phyloP scores from a whole-genome alignment of 768 basidiomycete genomes.

The Mycena pura region DNA sequence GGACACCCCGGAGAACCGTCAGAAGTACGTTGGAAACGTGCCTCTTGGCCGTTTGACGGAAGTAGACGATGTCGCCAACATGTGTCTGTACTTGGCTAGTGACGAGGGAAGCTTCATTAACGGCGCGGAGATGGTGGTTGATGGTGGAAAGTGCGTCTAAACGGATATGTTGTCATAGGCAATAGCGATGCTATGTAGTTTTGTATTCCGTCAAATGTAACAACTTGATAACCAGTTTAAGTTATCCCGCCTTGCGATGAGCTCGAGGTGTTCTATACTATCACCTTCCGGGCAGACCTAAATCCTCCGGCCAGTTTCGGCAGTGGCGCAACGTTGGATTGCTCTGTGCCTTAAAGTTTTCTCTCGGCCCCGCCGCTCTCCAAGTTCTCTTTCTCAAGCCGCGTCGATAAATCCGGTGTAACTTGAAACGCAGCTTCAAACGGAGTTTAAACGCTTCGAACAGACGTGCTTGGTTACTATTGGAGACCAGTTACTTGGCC shows the following conservation, averaged over 20 bases:
- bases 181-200: slow-evolving; percentile 14
- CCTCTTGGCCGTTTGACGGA: slow-evolving; percentile 17
- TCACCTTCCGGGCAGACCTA: slow-evolving; percentile 9
- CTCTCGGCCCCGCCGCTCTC: neutral
- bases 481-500: too few relatives aligned
- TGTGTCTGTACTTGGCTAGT: slow-evolving; percentile 18
- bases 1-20: slow-evolving; percentile 13
- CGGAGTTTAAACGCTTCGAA: too few relatives aligned
- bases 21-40: slow-evolving; percentile 14
- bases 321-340: slow-evolving; percentile 5
- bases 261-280: slow-evolving; percentile 9
- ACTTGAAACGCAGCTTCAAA: too few relatives aligned
- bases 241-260: neutral
- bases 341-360: slow-evolving; percentile 4
- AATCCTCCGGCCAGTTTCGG: slow-evolving; percentile 11
- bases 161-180: slow-evolving; percentile 9
- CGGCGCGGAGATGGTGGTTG: slow-evolving; percentile 15
- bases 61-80: slow-evolving; percentile 16
- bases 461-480: too few relatives aligned
- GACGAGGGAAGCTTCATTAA: slow-evolving; percentile 16
- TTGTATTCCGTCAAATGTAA: slow-evolving; percentile 7
- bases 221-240: neutral
- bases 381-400: too few relatives aligned
- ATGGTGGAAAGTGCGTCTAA: slow-evolving; percentile 15
- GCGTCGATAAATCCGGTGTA: too few relatives aligned